Percentiles rank a stretch among this genome's conserved stretches.
Conservation (phyloP, 768 basidiomycete genomes). For the Pholiota conissans region DNA sequence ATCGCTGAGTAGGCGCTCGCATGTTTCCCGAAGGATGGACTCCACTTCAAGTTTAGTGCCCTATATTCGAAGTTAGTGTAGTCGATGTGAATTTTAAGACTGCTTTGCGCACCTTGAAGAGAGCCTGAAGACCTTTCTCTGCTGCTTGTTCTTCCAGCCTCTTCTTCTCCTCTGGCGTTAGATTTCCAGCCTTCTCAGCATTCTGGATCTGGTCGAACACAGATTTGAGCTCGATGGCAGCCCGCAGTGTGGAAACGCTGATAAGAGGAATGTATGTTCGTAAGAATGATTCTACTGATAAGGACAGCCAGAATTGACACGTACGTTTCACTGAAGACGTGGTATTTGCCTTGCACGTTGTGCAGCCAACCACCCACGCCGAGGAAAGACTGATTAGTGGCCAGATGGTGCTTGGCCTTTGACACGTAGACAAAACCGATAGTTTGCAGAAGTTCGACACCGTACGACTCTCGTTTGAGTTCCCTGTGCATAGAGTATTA, state of each 20-base stretch:
- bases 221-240: slow-evolving; percentile 85
- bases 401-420: slow-evolving; percentile 83
- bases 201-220: slow-evolving; percentile 93
- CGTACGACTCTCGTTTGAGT: slow-evolving; percentile 83
- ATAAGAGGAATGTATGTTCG: background rate
- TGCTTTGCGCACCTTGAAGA: slow-evolving; percentile 82
- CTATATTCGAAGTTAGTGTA: no score
- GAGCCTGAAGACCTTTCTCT: slow-evolving; percentile 86
- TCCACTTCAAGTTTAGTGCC: slow-evolving; percentile 92
- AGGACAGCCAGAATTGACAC: slow-evolving; percentile 26
- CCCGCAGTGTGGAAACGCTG: slow-evolving; percentile 81
- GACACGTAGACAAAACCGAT: slow-evolving; percentile 84
- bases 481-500: slow-evolving; percentile 49
- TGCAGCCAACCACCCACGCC: slow-evolving; percentile 94
- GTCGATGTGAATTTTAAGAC: no score
- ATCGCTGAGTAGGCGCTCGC: slow-evolving; percentile 76
- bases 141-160: slow-evolving; percentile 90
- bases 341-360: slow-evolving; percentile 89
- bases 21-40: slow-evolving; percentile 85
- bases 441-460: slow-evolving; percentile 80
- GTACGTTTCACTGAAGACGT: slow-evolving; percentile 91
- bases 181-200: slow-evolving; percentile 81
- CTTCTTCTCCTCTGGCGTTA: slow-evolving; percentile 76
- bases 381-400: slow-evolving; percentile 68
- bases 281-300: no score